A percentile compares a stretch with the other conserved stretches of the same genome.
Evolutionary conservation across 306 rosid genomes (phyloP).

Genomic region (Dryas drummondii): DNA sequence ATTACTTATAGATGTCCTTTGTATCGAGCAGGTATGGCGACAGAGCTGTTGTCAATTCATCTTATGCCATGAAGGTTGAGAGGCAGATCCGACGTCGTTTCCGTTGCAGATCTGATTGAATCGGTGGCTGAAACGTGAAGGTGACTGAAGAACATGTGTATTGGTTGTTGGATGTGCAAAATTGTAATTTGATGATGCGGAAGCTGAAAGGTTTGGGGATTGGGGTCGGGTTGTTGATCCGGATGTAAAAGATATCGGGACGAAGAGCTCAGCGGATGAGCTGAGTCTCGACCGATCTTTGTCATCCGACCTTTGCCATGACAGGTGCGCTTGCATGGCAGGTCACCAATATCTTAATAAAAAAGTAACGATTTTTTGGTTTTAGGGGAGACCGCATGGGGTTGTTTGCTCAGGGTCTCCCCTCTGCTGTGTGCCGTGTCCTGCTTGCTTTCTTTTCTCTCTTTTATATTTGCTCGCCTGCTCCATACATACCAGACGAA

Average conservation of each 20-base stretch:
- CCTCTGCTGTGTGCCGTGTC: conserved; percentile 51
- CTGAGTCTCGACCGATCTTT: conserved; percentile 39
- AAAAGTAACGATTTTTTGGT: conserved; percentile 35
- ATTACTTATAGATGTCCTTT: not conserved
- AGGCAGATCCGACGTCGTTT: not conserved
- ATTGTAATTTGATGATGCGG: conserved; percentile 12
- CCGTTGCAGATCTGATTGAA: not conserved
- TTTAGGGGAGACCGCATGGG: conserved; percentile 77
- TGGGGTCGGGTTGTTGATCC: not conserved
- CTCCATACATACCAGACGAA: not conserved
- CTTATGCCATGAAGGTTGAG: not conserved
- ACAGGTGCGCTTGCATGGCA: conserved; percentile 99
- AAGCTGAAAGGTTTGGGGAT: not conserved
- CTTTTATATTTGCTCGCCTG: not conserved
- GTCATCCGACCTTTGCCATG: conserved; percentile 99
- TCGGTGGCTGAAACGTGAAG: not conserved
- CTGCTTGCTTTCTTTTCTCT: not conserved
- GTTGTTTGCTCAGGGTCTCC: conserved; percentile 61
- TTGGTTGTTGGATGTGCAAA: not conserved
- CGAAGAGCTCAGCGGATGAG: conserved; percentile 19
- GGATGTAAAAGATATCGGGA: conserved; percentile 59
- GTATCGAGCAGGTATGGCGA: not conserved
- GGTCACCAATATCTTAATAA: conserved; percentile 66
- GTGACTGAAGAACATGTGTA: not conserved
- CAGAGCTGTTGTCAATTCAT: not conserved